Conservation (phyloP, 1,284 basidiomycete species). For the Ustilago curta region DNA sequence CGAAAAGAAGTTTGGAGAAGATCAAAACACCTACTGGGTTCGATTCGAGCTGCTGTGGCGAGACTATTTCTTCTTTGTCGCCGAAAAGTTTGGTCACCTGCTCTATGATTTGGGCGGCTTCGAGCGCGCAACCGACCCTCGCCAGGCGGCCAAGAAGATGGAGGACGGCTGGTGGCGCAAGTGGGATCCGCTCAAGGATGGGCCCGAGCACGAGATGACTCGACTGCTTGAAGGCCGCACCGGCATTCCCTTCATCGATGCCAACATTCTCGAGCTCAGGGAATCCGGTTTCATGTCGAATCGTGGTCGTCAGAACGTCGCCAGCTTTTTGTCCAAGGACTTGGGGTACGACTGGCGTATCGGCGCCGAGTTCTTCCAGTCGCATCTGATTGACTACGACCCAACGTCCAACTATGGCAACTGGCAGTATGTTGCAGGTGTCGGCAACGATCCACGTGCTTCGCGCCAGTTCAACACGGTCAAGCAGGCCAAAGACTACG, state of each 20-base stretch:
- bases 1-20: constrained; percentile 68
- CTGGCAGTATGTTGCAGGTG: constrained; percentile 71
- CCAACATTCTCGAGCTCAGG: constrained; percentile 73
- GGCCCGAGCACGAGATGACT: constrained; percentile 63
- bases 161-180: constrained; percentile 64
- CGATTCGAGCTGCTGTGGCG: constrained; percentile 74
- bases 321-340: constrained; percentile 74
- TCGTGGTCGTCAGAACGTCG: constrained; percentile 74
- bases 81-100: constrained; percentile 70
- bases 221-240: constrained; percentile 73
- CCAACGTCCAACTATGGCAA: constrained; percentile 65
- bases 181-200: constrained; percentile 56
- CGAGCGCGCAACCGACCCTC: constrained; percentile 71
- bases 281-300: constrained; percentile 70
- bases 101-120: constrained; percentile 72
- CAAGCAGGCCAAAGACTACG: constrained; percentile 74
- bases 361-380: constrained; percentile 74
- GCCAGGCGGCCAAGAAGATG: constrained; percentile 69
- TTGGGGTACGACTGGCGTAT: constrained; percentile 73
- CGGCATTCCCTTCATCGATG: constrained; percentile 74
- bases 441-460: constrained; percentile 74
- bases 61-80: constrained; percentile 73
- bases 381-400: constrained; percentile 68
- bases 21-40: constrained; percentile 71
- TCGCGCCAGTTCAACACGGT: constrained; percentile 74